phyloP scores from a whole-genome alignment of 768 basidiomycete genomes.

The Boletus eberwhitei region DNA sequence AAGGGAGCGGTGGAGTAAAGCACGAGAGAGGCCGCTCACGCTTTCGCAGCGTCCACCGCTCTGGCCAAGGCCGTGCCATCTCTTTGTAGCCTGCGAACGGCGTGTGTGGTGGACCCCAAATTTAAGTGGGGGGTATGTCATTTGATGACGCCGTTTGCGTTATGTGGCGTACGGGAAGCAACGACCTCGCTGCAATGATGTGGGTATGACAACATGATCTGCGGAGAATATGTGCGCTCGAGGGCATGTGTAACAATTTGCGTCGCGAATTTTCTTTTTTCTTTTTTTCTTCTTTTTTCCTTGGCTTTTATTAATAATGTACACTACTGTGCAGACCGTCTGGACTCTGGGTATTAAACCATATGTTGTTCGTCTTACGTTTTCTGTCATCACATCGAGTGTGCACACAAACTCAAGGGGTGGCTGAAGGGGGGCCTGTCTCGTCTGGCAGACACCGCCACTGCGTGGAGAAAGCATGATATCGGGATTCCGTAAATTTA shows the following conservation, averaged over 20 bases:
- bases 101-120: conserved; percentile 28
- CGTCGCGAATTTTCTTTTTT: neutral
- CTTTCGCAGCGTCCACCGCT: conserved; percentile 57
- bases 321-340: conserved; percentile 6
- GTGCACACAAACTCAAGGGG: neutral
- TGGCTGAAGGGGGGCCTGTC: too few species aligned
- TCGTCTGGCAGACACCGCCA: conserved; percentile 19
- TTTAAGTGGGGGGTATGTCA: conserved; percentile 11
- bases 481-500: conserved; percentile 30
- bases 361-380: conserved; percentile 16
- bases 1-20: conserved; percentile 45
- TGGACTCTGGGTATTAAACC: conserved; percentile 21
- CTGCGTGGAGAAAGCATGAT: conserved; percentile 29
- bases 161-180: conserved; percentile 28
- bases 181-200: conserved; percentile 32
- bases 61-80: conserved; percentile 76
- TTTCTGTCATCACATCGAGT: conserved; percentile 8
- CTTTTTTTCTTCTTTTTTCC: conserved; percentile 3
- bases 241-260: conserved; percentile 7
- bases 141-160: conserved; percentile 31
- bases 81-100: conserved; percentile 58
- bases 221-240: conserved; percentile 24
- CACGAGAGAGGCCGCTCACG: conserved; percentile 63
- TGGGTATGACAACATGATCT: conserved; percentile 30
- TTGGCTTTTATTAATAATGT: conserved; percentile 18